These are phyloP conservation scores for Sporothrix euskadiensis DNA, from an alignment of 2,329 filamentous ascomycete genomes.

Conservation along the genomic window DNA sequence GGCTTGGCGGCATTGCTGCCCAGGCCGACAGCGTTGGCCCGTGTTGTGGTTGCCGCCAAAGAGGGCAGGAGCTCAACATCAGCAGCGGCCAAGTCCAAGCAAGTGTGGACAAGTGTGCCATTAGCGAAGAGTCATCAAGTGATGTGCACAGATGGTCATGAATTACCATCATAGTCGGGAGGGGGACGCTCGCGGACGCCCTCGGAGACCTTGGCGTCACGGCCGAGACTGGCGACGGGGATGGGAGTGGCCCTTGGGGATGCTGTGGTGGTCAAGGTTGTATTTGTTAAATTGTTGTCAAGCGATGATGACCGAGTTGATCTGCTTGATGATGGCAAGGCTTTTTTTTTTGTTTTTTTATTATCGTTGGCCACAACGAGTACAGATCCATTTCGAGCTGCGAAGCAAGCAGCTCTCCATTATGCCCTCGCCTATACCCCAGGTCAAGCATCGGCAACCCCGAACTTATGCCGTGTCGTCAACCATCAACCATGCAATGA, in stretches of 20 bases:
- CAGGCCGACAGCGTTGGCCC: constrained; percentile 30
- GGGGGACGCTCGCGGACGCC: constrained; percentile 30
- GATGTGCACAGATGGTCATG: not conserved
- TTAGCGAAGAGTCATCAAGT: not conserved
- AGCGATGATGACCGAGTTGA: not conserved
- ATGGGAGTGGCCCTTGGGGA: constrained; percentile 28
- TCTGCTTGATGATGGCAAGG: not conserved
- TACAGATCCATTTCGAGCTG: not conserved
- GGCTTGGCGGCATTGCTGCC: constrained; percentile 34
- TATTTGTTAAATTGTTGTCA: not conserved
- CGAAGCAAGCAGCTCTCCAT: not conserved
- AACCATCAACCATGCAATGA: not conserved
- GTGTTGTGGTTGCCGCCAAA: constrained; percentile 93
- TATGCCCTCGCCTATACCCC: not conserved
- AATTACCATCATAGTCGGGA: constrained; percentile 30
- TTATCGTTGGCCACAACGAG: too few species aligned
- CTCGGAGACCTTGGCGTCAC: constrained; percentile 31
- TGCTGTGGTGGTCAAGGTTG: too few species aligned
- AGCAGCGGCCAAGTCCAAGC: constrained; percentile 66
- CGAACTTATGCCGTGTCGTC: not conserved
- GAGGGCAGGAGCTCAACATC: constrained; percentile 84
- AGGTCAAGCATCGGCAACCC: not conserved
- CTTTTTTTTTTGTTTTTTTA: not conserved
- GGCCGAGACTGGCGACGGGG: constrained; percentile 31
- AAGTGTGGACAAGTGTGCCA: constrained; percentile 31